phyloP scores from a whole-genome alignment of 768 basidiomycete genomes.

The Coprinopsis strossmayeri region DNA sequence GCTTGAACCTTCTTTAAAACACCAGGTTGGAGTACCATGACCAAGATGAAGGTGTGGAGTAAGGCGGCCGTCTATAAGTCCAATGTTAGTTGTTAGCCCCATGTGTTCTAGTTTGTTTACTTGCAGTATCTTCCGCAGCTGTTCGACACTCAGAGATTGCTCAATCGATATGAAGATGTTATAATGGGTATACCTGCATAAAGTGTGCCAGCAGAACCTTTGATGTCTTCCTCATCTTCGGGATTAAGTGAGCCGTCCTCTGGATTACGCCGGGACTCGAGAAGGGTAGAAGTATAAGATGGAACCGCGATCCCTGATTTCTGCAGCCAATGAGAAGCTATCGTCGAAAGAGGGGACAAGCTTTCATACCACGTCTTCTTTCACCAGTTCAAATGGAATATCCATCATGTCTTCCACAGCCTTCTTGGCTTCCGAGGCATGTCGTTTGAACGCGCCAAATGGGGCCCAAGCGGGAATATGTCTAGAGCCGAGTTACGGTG shows the following conservation, averaged over 20 bases:
- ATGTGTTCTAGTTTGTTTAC: slow-evolving; percentile 5
- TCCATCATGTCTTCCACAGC: slow-evolving; percentile 44
- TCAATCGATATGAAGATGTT: too few relatives aligned
- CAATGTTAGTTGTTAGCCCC: slow-evolving; percentile 9
- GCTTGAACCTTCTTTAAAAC: slow-evolving; percentile 41
- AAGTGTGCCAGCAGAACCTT: slow-evolving; percentile 49
- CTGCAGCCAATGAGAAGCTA: slow-evolving; percentile 22
- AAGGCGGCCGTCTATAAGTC: slow-evolving; percentile 40
- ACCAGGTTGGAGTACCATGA: slow-evolving; percentile 48
- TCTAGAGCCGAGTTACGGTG: slow-evolving; percentile 17
- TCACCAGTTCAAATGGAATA: slow-evolving; percentile 44
- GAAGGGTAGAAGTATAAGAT: slow-evolving; percentile 39
- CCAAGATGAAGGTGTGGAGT: slow-evolving; percentile 43
- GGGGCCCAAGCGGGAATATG: slow-evolving; percentile 47
- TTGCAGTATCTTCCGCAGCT: slow-evolving; percentile 37
- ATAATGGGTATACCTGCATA: slow-evolving; percentile 39
- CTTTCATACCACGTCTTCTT: slow-evolving; percentile 36
- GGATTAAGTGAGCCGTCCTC: slow-evolving; percentile 25
- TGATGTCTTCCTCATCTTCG: slow-evolving; percentile 48
- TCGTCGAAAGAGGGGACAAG: too few relatives aligned
- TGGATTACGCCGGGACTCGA: slow-evolving; percentile 31
- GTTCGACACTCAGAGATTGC: background rate
- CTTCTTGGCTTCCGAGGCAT: slow-evolving; percentile 33
- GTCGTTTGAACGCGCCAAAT: slow-evolving; percentile 39
- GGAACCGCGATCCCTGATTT: slow-evolving; percentile 34